Evolutionary conservation across 1,139 yeast genomes (phyloP).

Genomic region (Debaryomycetaceae sp.): DNA sequence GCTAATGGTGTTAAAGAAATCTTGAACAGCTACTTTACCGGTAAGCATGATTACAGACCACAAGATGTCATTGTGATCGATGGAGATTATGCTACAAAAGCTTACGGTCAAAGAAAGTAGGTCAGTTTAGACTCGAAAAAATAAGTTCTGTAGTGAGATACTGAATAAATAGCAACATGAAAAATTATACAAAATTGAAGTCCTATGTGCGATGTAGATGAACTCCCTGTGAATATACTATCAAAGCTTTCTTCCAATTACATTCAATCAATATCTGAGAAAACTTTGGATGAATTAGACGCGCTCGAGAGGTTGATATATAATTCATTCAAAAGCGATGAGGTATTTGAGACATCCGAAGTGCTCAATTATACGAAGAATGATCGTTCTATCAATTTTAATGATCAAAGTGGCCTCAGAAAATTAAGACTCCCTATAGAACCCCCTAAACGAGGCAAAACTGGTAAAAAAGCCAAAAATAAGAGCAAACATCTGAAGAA

Average conservation of each 20-base stretch:
- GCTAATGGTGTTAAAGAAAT: constrained; percentile 67
- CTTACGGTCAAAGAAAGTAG: constrained; percentile 52
- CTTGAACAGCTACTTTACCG: constrained; percentile 59
- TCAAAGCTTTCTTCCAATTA: background rate
- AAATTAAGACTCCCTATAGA: constrained; percentile 7
- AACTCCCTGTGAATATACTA: background rate
- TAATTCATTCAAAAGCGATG: background rate
- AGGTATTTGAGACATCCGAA: constrained; percentile 5
- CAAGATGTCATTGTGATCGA: constrained; percentile 70
- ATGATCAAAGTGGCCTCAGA: constrained; percentile 10
- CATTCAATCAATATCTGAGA: background rate
- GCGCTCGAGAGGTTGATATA: background rate
- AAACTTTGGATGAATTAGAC: background rate
- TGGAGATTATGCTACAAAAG: constrained; percentile 71
- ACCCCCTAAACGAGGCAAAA: background rate
- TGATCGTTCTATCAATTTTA: constrained; percentile 7
- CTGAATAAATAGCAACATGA: background rate
- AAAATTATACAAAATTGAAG: background rate
- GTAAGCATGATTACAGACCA: constrained; percentile 64
- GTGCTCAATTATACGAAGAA: constrained; percentile 10
- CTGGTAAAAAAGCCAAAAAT: background rate
- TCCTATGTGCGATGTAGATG: background rate
- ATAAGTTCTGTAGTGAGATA: no score
- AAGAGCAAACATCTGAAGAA: constrained; percentile 5
- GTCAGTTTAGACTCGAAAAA: background rate